phyloP scores from a whole-genome alignment of 345 rosid species.

The Salix arbutifolia region DNA sequence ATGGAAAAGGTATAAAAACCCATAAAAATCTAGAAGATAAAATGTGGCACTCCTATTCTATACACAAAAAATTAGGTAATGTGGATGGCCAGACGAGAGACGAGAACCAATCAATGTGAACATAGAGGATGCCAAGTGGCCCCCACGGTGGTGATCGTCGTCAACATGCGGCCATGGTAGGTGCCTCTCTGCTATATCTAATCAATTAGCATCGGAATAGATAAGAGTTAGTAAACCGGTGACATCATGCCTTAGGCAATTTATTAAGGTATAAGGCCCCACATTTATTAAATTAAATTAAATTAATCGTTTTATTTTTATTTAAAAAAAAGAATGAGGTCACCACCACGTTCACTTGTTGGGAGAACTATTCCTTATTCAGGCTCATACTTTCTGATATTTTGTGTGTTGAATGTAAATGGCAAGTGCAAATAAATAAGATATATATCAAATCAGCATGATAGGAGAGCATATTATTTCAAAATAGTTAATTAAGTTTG shows the following conservation, averaged over 20 bases:
- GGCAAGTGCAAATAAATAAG: background rate
- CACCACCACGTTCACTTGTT: background rate
- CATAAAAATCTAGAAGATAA: too few relatives aligned
- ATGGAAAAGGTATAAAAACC: background rate
- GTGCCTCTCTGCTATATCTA: background rate
- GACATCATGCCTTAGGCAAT: constrained; percentile 34
- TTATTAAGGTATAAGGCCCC: constrained; percentile 1
- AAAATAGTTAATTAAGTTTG: background rate
- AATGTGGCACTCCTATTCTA: background rate
- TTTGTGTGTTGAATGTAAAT: background rate
- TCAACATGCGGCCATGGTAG: background rate
- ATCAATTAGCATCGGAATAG: background rate
- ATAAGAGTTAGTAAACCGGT: constrained; percentile 20
- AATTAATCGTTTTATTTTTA: too few relatives aligned
- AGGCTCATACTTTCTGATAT: background rate
- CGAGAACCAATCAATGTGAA: background rate
- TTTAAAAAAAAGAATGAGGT: too few relatives aligned
- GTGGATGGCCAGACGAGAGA: background rate
- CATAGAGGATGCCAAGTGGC: background rate
- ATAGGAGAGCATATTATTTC: background rate
- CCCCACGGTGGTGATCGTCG: background rate
- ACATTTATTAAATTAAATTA: background rate
- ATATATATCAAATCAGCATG: too few relatives aligned
- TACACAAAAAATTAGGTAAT: background rate
- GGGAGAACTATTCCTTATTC: background rate